Percentiles rank a stretch among this genome's conserved stretches.
phyloP scores from a whole-genome alignment of 2,329 filamentous ascomycete species.

The Beauveria pseudobassiana region DNA sequence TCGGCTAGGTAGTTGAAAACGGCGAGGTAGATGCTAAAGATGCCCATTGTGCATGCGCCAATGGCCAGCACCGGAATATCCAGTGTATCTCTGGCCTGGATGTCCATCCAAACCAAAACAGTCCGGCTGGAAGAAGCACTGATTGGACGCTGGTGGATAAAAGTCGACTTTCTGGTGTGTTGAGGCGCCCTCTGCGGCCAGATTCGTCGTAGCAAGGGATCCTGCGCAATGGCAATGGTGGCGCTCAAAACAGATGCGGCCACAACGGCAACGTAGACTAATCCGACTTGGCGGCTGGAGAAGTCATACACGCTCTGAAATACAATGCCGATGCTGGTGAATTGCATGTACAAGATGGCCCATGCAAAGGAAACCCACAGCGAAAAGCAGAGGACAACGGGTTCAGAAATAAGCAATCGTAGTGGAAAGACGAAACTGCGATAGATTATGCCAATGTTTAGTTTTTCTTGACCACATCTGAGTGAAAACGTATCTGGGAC shows the following conservation, averaged over 20 bases:
- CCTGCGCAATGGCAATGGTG: not conserved
- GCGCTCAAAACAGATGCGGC: not conserved
- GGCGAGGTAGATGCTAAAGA: constrained; percentile 78
- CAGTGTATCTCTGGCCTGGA: constrained; percentile 39
- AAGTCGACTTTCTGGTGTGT: constrained; percentile 67
- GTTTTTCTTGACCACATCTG: not conserved
- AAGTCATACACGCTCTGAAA: constrained; percentile 61
- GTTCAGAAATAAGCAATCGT: constrained; percentile 65
- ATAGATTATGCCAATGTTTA: not conserved
- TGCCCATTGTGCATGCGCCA: constrained; percentile 40
- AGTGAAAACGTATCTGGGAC: not conserved
- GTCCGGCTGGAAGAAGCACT: constrained; percentile 65
- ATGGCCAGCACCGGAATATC: constrained; percentile 42
- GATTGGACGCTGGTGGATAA: constrained; percentile 77
- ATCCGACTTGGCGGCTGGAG: not conserved
- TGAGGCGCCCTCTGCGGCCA: not conserved
- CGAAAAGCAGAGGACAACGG: constrained; percentile 80
- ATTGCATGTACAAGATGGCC: constrained; percentile 76
- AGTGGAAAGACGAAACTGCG: constrained; percentile 67
- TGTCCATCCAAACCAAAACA: constrained; percentile 36
- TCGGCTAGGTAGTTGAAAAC: constrained; percentile 93
- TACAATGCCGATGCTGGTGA: constrained; percentile 49
- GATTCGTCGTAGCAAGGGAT: not conserved
- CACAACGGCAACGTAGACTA: not conserved
- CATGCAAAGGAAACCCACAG: constrained; percentile 87